Conservation (phyloP, 2,329 filamentous ascomycete genomes). For the Chrysoporthe puriensis region DNA sequence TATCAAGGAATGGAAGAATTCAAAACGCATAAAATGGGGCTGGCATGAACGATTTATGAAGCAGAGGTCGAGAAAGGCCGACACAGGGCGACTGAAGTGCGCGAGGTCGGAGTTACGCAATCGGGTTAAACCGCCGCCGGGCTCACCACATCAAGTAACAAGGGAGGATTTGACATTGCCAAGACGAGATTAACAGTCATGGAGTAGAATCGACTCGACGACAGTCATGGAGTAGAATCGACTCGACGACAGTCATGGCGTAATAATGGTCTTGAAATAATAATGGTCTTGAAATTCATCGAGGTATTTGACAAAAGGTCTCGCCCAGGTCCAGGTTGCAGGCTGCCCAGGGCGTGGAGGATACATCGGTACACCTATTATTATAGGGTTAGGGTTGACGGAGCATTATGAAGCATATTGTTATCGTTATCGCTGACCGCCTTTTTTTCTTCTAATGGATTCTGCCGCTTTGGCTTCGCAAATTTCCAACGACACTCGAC, state of each 20-base stretch:
- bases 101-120: conserved; percentile 22
- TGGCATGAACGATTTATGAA: not conserved
- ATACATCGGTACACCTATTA: not conserved
- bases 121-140: conserved; percentile 14
- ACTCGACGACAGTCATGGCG: too few relatives aligned
- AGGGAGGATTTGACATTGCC: not conserved
- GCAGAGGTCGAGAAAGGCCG: not conserved
- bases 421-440: conserved; percentile 25
- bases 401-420: not conserved
- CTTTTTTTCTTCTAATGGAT: conserved; percentile 19
- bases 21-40: not conserved
- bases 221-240: too few relatives aligned
- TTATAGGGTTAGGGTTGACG: conserved; percentile 11
- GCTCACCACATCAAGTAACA: not conserved
- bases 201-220: too few relatives aligned
- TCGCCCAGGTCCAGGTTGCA: not conserved
- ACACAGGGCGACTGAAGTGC: not conserved
- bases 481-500: conserved; percentile 17
- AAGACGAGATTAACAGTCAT: not conserved
- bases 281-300: not conserved
- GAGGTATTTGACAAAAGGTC: not conserved
- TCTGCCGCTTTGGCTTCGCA: conserved; percentile 24
- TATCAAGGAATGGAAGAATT: not conserved
- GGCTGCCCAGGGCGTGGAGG: not conserved
- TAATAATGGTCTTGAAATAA: not conserved